These are phyloP conservation scores for Parascedosporium putredinis DNA, from an alignment of 2,329 filamentous ascomycete genomes.

Conservation along the genomic window DNA sequence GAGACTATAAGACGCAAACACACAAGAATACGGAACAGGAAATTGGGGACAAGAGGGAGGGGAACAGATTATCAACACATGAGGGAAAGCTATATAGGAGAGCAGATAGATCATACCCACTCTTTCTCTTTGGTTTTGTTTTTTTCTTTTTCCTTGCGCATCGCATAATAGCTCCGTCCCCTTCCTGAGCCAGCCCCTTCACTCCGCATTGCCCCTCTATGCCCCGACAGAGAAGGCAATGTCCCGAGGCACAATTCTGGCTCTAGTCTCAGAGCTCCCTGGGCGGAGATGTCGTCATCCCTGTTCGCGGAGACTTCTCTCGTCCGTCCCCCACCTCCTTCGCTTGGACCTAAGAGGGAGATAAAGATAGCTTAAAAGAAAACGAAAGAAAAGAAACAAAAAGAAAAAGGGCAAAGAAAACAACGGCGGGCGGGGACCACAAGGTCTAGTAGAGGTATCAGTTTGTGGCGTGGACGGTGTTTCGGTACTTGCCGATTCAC, in stretches of 20 bases:
- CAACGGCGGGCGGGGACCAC: no score
- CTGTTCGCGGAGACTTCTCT: not conserved
- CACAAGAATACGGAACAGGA: not conserved
- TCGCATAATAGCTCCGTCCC: no score
- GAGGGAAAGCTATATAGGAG: not conserved
- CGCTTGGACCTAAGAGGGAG: not conserved
- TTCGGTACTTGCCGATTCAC: no score
- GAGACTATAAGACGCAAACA: no score
- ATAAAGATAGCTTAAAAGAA: no score
- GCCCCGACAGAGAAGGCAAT: not conserved
- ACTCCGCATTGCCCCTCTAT: not conserved
- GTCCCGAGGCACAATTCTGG: not conserved
- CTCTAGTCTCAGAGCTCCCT: not conserved
- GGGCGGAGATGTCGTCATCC: not conserved
- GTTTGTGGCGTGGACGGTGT: no score
- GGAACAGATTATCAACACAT: not conserved
- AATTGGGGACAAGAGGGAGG: not conserved
- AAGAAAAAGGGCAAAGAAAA: no score
- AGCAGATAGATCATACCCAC: not conserved
- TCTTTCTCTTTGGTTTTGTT: not conserved
- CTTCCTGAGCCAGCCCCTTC: no score
- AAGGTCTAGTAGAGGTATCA: no score
- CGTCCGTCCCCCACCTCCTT: not conserved
- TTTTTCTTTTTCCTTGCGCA: not conserved
- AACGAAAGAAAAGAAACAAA: no score